Conservation (phyloP, 2,329 filamentous ascomycete species). For the Aspergillus costaricaensis region DNA sequence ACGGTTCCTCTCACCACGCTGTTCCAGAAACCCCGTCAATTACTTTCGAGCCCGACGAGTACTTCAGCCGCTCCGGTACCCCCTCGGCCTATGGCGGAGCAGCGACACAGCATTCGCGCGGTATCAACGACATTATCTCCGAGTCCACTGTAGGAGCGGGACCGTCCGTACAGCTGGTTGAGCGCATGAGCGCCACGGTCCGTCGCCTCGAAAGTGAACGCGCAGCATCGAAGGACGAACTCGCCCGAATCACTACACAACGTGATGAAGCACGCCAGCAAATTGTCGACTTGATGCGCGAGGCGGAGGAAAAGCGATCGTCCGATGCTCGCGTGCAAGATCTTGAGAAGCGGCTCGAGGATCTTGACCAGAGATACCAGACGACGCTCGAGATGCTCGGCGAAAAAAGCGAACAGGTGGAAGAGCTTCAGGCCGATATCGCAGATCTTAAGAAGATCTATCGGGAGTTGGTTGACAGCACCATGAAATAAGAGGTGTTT, state of each 20-base stretch:
- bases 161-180: constrained; percentile 90
- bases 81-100: constrained; percentile 43
- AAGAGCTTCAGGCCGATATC: constrained; percentile 87
- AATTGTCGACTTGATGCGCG: constrained; percentile 86
- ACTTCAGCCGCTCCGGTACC: constrained; percentile 38
- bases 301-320: constrained; percentile 70
- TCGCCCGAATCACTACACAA: constrained; percentile 76
- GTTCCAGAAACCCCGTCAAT: constrained; percentile 39
- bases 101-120: constrained; percentile 50
- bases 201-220: constrained; percentile 90
- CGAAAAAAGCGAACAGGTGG: constrained; percentile 93
- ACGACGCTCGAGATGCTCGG: constrained; percentile 92
- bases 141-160: constrained; percentile 88
- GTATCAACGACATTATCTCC: constrained; percentile 81
- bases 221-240: constrained; percentile 82
- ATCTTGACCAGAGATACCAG: constrained; percentile 77
- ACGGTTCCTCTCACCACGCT: constrained; percentile 21
- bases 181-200: constrained; percentile 92
- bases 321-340: constrained; percentile 62
- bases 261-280: constrained; percentile 89
- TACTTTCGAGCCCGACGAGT: constrained; percentile 52
- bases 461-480: constrained; percentile 84
- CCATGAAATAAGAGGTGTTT: constrained; percentile 62
- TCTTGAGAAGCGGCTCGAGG: constrained; percentile 68
- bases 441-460: constrained; percentile 95